Base-by-base conservation (phyloP, 2,329 filamentous ascomycete genomes). In the Lizonia empirigonia region DNA sequence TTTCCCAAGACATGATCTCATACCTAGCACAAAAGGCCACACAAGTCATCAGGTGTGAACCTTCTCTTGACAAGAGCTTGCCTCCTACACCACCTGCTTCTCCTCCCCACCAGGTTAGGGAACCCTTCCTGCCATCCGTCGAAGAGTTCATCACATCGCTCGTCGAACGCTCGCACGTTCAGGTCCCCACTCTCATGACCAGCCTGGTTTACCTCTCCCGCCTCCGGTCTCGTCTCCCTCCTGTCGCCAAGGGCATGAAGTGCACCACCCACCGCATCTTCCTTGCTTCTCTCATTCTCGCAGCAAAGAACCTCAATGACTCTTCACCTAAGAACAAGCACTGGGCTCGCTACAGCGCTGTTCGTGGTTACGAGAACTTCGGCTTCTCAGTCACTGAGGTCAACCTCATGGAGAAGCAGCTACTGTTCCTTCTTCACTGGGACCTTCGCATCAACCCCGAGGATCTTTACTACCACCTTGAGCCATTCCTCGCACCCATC, bases 271-370 rank as follows among this genome's bases (percentile, higher is more conserved):
- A 99, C 80, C 89, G 94, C 67, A 97, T 99, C 81, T 97, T 99
- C 78, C 84, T 99, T 39, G 93, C 90, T 33, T 81, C 89, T 13
- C 85, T 93, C 61, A 94, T 94, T 69, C 79, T 87, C 40, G 86
- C 94, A 1, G 93, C 94, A 65, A 99, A 99, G 86, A 97, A 97
- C 75, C 84, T 97, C 64, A 97, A 99, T 75, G 94, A 97, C 81
- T 96, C 91, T 55, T 97, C 91, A 10, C 94, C 94, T 58, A 97
- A 97, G 86, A 99, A 99, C 85, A 97, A 97, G 86, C 94, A 99
- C 82, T 99, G 94, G 94, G 92, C 94, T 60, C 88, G 86, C 67
- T 99, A 97, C 81, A 96, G 89, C 53, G 79, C 87, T 66, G 87
- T 96, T 63, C 82, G 81, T 56, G 85, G 83, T 45, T 88, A 81